A percentile compares a stretch with the other conserved stretches of the same genome.
Evolutionary conservation across 2,329 filamentous ascomycete genomes (phyloP).

Genomic region (Byssothecium circinans): DNA sequence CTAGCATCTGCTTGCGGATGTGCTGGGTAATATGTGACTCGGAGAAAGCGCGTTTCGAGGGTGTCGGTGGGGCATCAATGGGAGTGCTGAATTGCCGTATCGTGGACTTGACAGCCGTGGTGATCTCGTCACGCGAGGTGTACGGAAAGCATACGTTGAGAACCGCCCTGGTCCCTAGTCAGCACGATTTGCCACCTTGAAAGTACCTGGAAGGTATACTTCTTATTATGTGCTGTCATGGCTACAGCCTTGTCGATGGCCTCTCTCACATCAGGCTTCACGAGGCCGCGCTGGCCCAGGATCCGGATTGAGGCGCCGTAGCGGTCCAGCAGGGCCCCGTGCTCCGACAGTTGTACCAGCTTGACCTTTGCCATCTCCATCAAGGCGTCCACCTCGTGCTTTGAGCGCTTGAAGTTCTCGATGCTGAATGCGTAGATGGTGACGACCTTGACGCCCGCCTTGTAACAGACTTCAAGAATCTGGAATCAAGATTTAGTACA

Average conservation of each 20-base stretch:
- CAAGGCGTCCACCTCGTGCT: conserved; percentile 92
- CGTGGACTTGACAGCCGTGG: conserved; percentile 81
- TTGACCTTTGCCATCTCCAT: conserved; percentile 99
- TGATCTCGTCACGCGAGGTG: conserved; percentile 93
- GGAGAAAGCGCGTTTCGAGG: conserved; percentile 71
- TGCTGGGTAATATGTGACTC: conserved; percentile 85
- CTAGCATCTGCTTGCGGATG: conserved; percentile 61
- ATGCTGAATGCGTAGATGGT: conserved; percentile 99
- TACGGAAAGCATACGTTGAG: conserved; percentile 98
- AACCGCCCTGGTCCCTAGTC: conserved; percentile 52
- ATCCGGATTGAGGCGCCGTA: conserved; percentile 89
- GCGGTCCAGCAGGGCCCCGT: conserved; percentile 87
- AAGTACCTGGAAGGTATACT: too few species aligned
- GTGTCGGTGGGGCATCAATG: conserved; percentile 56
- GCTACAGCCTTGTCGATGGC: conserved; percentile 85
- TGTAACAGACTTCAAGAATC: conserved; percentile 98
- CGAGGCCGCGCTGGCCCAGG: conserved; percentile 78
- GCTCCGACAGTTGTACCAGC: conserved; percentile 84
- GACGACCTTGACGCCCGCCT: conserved; percentile 92
- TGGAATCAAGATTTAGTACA: conserved; percentile 40
- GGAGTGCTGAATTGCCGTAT: conserved; percentile 84
- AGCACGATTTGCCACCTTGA: not conserved
- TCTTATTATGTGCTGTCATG: conserved; percentile 83
- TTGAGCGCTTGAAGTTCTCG: conserved; percentile 96
- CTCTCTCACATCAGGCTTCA: conserved; percentile 84